Percentiles rank a stretch among this genome's conserved stretches.
Conservation (phyloP, 805 yeast genomes). For the Blastobotrys mokoenaii region DNA sequence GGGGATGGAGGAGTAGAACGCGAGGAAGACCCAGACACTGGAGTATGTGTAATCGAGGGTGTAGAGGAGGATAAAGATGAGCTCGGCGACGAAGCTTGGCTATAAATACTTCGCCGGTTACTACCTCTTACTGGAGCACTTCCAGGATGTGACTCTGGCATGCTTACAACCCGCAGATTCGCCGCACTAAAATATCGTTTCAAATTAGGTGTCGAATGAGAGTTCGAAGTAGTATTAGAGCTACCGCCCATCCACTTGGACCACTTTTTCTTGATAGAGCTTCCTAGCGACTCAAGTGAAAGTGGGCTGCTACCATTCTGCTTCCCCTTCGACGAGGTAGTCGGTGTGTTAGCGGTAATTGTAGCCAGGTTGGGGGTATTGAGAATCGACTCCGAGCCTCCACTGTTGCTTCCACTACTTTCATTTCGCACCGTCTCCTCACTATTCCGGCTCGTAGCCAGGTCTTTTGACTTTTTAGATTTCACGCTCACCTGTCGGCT, state of each 20-base stretch:
- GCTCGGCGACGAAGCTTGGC: not conserved
- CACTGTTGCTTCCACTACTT: not conserved
- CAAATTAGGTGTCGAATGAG: slow-evolving; percentile 1
- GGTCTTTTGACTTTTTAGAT: slow-evolving; percentile 1
- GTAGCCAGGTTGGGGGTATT: not conserved
- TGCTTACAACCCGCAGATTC: not conserved
- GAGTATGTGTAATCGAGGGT: slow-evolving; percentile 5
- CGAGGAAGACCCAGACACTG: slow-evolving; percentile 6
- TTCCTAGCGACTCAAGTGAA: slow-evolving; percentile 1
- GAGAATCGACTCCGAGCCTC: not conserved
- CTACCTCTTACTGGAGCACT: not conserved
- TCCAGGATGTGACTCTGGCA: not conserved
- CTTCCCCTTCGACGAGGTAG: not conserved
- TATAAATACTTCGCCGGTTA: not conserved
- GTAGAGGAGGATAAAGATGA: slow-evolving; percentile 3
- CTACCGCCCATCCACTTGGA: not conserved
- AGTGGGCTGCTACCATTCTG: not conserved
- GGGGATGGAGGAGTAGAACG: slow-evolving; percentile 7
- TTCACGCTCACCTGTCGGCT: too few species aligned
- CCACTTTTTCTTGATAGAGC: slow-evolving; percentile 3
- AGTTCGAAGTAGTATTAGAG: not conserved
- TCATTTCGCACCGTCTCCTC: slow-evolving; percentile 4
- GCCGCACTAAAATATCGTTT: slow-evolving; percentile 2
- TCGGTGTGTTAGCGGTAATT: not conserved
- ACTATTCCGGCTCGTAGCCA: not conserved